Evolutionary conservation across 1,139 yeast species (phyloP), one percentile per base, ranked within the genome.

Genomic region (Saccharomyces hybrid): DNA sequence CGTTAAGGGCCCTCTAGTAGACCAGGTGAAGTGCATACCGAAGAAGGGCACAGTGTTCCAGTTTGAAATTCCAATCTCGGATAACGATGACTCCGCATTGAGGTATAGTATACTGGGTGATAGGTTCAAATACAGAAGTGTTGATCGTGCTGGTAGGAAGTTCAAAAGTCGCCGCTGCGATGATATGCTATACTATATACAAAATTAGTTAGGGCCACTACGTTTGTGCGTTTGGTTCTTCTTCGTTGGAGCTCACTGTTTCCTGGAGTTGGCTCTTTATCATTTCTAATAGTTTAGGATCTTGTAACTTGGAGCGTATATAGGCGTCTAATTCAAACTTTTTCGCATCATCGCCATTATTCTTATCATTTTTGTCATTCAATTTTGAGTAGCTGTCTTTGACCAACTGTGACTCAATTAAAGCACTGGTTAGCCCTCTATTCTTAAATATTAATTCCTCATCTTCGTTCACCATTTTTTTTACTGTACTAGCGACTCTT

Each of bases 141-240:
- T 83, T 4, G 98, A 91, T 63, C 76, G 99, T 57, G 82, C 96
- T 0, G 88, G 87, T 26, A 82, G 87, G 63, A 90, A 91, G 74
- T 90, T 90, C 75, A 91, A 91, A 70, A 80, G 83, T 57, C 93
- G 85, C 61, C 78, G 80, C 38, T 86, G 86, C 48, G 86, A 81
- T 56, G 88, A 84, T 66, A 70, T 87, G 61, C 50, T 65, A 14
- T 66, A 62, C 53, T 69, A 68, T 52, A 49, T 68, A 52, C 46
- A 54, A 4, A 42, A 50, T 44, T 26, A 49, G 14, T 25, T 32
- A 23, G 9, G 2, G 8, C 9, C 1, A 46, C 30, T 38, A 38
- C 44, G 44, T 38, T 9, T 7, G 25, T 16, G 25, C 44, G 9
- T 16, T 38, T 38, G 44, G 3, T 16, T 38, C 44, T 25, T 16